Percentiles rank a stretch among this genome's conserved stretches.
phyloP scores from a whole-genome alignment of 768 basidiomycete species.

The Trametes cubensis region DNA sequence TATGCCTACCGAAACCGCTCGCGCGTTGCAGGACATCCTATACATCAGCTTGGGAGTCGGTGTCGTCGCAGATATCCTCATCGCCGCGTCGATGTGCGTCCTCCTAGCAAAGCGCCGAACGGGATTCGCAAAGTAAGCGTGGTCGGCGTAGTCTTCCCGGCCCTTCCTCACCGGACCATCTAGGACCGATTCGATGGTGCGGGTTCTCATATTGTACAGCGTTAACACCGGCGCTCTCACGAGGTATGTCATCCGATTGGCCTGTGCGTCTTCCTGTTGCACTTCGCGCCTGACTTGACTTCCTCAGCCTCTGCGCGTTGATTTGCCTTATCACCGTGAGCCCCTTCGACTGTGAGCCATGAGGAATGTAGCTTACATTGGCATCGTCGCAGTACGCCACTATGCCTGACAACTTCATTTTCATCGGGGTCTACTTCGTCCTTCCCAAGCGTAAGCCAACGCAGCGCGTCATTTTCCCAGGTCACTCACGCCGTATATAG shows the following conservation, averaged over 20 bases:
- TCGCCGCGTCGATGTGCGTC: slow-evolving; percentile 29
- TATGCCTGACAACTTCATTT: slow-evolving; percentile 30
- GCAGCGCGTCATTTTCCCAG: neutral
- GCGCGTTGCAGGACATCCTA: slow-evolving; percentile 25
- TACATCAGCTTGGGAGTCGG: slow-evolving; percentile 30
- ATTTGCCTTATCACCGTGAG: slow-evolving; percentile 26
- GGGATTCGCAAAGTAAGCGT: slow-evolving; percentile 18
- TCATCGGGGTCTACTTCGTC: slow-evolving; percentile 30
- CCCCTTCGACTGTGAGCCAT: neutral
- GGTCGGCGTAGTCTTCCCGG: neutral
- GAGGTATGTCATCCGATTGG: slow-evolving; percentile 18
- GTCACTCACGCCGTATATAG: slow-evolving; percentile 5
- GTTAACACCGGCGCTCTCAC: slow-evolving; percentile 33
- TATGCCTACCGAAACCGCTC: too few species aligned
- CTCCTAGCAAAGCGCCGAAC: slow-evolving; percentile 20
- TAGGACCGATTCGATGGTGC: slow-evolving; percentile 28
- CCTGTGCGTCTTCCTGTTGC: neutral
- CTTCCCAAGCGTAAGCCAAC: slow-evolving; percentile 29
- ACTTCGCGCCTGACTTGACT: neutral
- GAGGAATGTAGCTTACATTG: neutral
- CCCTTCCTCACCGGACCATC: neutral
- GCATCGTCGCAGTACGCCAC: slow-evolving; percentile 25
- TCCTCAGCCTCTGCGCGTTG: slow-evolving; percentile 27
- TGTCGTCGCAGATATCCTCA: slow-evolving; percentile 28
- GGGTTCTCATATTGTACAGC: slow-evolving; percentile 29